Conservation (phyloP, 768 basidiomycete genomes). For the Glaciozyma martinii region DNA sequence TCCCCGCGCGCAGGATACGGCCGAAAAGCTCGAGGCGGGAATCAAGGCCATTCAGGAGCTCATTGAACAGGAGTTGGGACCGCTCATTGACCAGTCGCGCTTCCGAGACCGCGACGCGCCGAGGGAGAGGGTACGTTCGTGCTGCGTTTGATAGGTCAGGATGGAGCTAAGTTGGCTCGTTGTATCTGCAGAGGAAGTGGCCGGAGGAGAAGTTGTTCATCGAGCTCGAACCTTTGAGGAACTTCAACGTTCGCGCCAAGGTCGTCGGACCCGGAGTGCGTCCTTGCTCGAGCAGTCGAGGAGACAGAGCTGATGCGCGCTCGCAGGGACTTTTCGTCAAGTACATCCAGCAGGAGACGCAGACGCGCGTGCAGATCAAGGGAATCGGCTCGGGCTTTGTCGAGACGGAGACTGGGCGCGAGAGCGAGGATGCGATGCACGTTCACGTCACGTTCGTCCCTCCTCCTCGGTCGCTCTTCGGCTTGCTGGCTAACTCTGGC, state of each 20-base stretch:
- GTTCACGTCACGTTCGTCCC: conserved; percentile 64
- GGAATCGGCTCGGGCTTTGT: conserved; percentile 90
- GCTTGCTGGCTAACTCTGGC: background rate
- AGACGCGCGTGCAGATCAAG: conserved; percentile 94
- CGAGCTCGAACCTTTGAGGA: conserved; percentile 77
- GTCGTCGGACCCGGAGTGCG: conserved; percentile 86
- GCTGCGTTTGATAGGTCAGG: background rate
- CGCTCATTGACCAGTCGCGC: conserved; percentile 44
- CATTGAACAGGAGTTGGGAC: conserved; percentile 43
- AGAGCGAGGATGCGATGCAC: conserved; percentile 81
- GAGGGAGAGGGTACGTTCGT: conserved; percentile 23
- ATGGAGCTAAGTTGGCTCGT: too few relatives aligned
- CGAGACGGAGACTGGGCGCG: conserved; percentile 78
- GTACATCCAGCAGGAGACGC: conserved; percentile 93
- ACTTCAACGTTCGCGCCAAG: conserved; percentile 96
- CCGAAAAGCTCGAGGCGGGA: conserved; percentile 41
- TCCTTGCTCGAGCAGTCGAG: conserved; percentile 16
- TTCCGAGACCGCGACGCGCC: conserved; percentile 38
- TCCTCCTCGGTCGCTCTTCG: background rate
- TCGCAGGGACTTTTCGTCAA: conserved; percentile 88
- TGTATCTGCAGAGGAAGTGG: conserved; percentile 69
- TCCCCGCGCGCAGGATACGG: conserved; percentile 24
- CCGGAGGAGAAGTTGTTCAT: conserved; percentile 92
- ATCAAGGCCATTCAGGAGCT: conserved; percentile 41
- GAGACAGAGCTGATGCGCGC: background rate